These are phyloP conservation scores for Candida qinlingensis DNA, from an alignment of 805 yeast genomes.

Conservation along the genomic window DNA sequence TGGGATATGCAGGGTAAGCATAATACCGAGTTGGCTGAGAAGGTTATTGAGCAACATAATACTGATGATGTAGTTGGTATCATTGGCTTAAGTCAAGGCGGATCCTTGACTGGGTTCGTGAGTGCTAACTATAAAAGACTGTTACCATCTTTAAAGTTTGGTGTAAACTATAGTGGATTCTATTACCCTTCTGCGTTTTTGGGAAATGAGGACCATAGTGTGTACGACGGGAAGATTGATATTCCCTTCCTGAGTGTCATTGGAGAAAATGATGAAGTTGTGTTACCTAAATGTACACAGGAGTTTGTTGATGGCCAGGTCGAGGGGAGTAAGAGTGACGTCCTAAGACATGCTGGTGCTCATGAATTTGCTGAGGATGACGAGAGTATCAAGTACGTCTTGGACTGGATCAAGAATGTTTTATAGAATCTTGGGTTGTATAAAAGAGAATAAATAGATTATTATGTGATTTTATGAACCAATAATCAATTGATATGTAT, in stretches of 20 bases:
- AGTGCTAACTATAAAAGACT: slow-evolving; percentile 26
- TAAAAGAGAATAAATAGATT: background rate
- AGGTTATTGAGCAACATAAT: background rate
- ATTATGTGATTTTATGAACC: background rate
- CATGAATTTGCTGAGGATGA: slow-evolving; percentile 7
- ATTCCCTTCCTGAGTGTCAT: slow-evolving; percentile 11
- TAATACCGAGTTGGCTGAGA: background rate
- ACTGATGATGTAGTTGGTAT: slow-evolving; percentile 9
- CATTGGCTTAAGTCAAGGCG: slow-evolving; percentile 12
- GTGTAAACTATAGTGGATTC: slow-evolving; percentile 29
- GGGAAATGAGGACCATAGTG: background rate
- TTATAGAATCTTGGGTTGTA: background rate
- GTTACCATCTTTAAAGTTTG: slow-evolving; percentile 54
- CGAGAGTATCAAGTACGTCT: background rate
- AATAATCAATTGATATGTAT: background rate
- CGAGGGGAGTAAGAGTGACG: background rate
- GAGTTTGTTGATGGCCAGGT: slow-evolving; percentile 3
- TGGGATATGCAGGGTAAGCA: slow-evolving; percentile 5
- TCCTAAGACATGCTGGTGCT: slow-evolving; percentile 1
- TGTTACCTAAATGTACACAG: slow-evolving; percentile 7
- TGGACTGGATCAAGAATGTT: background rate
- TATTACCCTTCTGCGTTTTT: slow-evolving; percentile 4
- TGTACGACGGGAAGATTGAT: slow-evolving; percentile 5
- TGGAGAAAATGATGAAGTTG: slow-evolving; percentile 9
- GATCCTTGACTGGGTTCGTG: slow-evolving; percentile 2